Percentiles rank a stretch among this genome's conserved stretches.
Evolutionary conservation across 768 basidiomycete species (phyloP).

Genomic region (Symmetrospora coprosmae): DNA sequence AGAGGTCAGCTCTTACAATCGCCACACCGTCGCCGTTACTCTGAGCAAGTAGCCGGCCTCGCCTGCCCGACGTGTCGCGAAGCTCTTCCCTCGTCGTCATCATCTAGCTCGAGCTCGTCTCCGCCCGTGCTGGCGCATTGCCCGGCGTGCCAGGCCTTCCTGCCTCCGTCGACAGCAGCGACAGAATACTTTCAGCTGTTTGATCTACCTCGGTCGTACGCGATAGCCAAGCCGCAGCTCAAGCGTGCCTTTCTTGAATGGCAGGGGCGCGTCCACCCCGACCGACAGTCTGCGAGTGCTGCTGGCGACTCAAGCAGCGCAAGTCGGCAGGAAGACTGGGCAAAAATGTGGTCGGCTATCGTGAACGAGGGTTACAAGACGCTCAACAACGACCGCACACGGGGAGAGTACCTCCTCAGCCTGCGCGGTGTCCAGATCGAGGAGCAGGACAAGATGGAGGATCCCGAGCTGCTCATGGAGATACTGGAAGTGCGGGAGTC

Average conservation of each 20-base stretch:
- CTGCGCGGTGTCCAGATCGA: constrained; percentile 34
- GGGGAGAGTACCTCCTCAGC: constrained; percentile 40
- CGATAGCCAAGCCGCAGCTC: constrained; percentile 33
- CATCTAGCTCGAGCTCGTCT: background rate
- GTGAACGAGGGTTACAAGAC: constrained; percentile 58
- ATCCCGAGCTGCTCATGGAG: constrained; percentile 38
- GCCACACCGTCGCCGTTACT: background rate
- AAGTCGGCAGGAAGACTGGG: constrained; percentile 28
- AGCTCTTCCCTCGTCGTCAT: constrained; percentile 18
- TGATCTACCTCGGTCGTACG: constrained; percentile 33
- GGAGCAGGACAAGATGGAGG: constrained; percentile 39
- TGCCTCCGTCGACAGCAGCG: constrained; percentile 34
- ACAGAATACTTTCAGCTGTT: constrained; percentile 36
- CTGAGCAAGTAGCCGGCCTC: background rate
- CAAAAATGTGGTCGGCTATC: constrained; percentile 42
- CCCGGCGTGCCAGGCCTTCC: constrained; percentile 33
- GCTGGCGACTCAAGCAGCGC: constrained; percentile 18
- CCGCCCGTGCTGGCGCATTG: constrained; percentile 33
- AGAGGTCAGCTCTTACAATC: background rate
- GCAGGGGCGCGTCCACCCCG: constrained; percentile 40
- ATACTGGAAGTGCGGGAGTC: constrained; percentile 40
- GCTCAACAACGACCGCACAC: constrained; percentile 33
- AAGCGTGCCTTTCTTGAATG: constrained; percentile 34
- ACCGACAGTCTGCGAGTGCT: constrained; percentile 32
- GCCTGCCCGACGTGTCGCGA: constrained; percentile 34